These are phyloP conservation scores for Colletotrichum spaethianum DNA, from an alignment of 2,329 filamentous ascomycete species.

Conservation along the genomic window DNA sequence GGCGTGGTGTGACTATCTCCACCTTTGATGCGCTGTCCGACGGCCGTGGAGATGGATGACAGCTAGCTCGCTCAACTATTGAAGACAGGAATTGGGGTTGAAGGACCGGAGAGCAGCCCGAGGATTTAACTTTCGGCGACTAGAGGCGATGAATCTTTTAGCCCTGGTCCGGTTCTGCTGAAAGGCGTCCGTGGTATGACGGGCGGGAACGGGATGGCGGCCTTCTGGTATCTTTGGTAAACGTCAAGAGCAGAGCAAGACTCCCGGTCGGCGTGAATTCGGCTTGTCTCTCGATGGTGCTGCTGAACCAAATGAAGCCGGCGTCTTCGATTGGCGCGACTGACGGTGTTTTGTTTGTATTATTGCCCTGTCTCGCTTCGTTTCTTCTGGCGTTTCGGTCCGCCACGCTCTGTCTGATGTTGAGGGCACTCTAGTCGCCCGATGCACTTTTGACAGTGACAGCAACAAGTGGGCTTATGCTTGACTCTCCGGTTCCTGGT, in stretches of 20 bases:
- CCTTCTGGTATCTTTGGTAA: not conserved
- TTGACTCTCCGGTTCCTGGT: not conserved
- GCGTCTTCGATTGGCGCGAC: not conserved
- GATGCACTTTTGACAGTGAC: not conserved
- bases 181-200: not conserved
- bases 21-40: conserved; percentile 34
- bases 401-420: conserved; percentile 4
- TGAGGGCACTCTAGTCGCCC: not conserved
- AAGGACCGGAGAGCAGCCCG: not conserved
- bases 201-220: conserved; percentile 19
- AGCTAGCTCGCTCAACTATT: not conserved
- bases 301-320: not conserved
- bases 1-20: conserved; percentile 16
- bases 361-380: conserved; percentile 3
- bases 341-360: conserved; percentile 6
- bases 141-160: not conserved
- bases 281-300: conserved; percentile 9
- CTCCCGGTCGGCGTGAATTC: conserved; percentile 11
- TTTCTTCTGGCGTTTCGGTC: conserved; percentile 15
- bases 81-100: conserved; percentile 1
- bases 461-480: not conserved
- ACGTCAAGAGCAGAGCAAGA: not conserved
- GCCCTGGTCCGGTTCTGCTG: not conserved
- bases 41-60: conserved; percentile 9
- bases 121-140: not conserved